Base-by-base conservation (phyloP, 2,329 filamentous ascomycete species). In the Botrytis porri region DNA sequence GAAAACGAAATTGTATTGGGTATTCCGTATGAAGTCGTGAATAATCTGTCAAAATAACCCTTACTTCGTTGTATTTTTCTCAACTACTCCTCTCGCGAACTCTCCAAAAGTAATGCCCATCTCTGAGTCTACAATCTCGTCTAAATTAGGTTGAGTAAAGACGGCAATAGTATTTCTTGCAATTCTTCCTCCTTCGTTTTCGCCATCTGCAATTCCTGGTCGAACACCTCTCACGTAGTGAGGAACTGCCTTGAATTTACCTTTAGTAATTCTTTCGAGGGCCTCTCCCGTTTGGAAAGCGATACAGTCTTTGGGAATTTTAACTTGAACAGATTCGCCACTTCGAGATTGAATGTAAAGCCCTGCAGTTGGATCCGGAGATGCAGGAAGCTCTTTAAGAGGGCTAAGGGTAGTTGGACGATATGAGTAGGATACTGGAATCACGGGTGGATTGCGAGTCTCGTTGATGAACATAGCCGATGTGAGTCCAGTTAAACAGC, bases 381-480 rank as follows among this genome's bases (percentile, higher is more conserved):
- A 94, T 0, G 86, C 80, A 0, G 89, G 81, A 0, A 98, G 88
- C 83, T 98, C 95, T 0, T 87, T 84, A 0, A 97, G 86, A 0
- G 87, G 85, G 2, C 86, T 78, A 25, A 85, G 80, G 57, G 76
- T 75, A 76, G 77, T 66, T 75, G 75, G 84, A 78, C 74, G 75
- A 51, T 75, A 78, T 25, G 77, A 73, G 66, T 80, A 78, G 8
- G 51, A 70, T 35, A 80, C 75, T 12, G 83, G 79, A n/a, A 81
- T 74, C 32, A 72, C 70, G 60, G 83, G 82, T 9, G 80, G 74
- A 41, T 84, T 78, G 16, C 80, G 81, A 0, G 83, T 83, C 83
- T 98, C 95, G 80, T 98, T 94, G 75, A 98, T 87, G 82, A 97
- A 98, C 94, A 98, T 97, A 77, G 95, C 95, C 3, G 92, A 95